Evolutionary conservation across 257 asterid genomes (phyloP).

Genomic region (Solanum ahanhuiri): DNA sequence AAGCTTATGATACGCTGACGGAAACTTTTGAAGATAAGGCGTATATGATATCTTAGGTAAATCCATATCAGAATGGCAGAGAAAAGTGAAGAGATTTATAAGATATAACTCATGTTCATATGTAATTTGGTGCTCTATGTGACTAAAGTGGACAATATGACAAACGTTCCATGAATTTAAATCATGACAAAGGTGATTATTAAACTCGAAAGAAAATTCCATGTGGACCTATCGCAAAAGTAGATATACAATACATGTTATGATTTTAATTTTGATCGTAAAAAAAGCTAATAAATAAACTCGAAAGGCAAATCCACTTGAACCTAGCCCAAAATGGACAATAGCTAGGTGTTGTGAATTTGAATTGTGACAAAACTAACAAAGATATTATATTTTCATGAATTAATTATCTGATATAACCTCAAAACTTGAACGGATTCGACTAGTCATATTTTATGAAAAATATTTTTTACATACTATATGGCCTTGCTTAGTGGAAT

Average conservation of each 20-base stretch:
- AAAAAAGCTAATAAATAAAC: too few relatives aligned
- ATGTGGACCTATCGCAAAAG: accelerated
- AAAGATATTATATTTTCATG: neutral
- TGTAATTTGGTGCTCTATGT: neutral
- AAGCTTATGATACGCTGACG: too few relatives aligned
- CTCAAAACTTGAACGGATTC: neutral
- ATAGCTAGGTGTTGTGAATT: too few relatives aligned
- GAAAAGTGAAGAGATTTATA: neutral
- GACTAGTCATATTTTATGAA: neutral
- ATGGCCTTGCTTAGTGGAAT: neutral
- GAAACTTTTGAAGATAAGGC: too few relatives aligned
- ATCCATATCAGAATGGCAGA: neutral
- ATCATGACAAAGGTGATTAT: neutral
- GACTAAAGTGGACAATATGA: neutral
- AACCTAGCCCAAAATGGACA: too few relatives aligned
- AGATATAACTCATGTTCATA: neutral
- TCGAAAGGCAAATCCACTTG: neutral
- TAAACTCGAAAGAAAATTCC: neutral
- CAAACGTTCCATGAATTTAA: neutral
- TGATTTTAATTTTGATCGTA: too few relatives aligned
- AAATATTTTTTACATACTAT: neutral
- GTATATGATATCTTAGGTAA: neutral
- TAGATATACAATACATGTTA: too few relatives aligned
- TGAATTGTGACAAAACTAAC: accelerated
- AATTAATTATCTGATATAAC: neutral